Conservation (phyloP, 2,329 filamentous ascomycete species). For the Aspergillus glaucus region DNA sequence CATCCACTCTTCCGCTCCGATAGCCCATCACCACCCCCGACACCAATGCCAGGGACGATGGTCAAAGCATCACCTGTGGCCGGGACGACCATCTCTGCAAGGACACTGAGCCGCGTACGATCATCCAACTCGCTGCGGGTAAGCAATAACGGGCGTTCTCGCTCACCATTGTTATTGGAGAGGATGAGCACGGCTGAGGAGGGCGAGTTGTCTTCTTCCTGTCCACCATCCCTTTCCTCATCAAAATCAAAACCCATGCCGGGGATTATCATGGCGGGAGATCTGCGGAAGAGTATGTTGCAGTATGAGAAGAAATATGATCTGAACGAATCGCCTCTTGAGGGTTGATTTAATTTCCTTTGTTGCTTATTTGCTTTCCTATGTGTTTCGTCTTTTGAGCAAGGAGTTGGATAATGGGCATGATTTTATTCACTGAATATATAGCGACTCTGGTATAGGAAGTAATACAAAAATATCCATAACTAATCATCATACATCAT, state of each 20-base stretch:
- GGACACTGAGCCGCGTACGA: slow-evolving; percentile 31
- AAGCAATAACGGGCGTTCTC: slow-evolving; percentile 13
- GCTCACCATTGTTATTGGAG: slow-evolving; percentile 11
- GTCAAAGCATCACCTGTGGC: slow-evolving; percentile 51
- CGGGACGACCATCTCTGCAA: slow-evolving; percentile 45
- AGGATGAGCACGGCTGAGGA: slow-evolving; percentile 1
- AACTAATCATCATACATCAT: background rate
- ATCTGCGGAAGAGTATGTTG: slow-evolving; percentile 18
- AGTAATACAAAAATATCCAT: background rate
- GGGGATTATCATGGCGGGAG: slow-evolving; percentile 13
- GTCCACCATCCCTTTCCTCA: background rate
- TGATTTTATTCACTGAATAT: background rate
- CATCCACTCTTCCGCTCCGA: slow-evolving; percentile 53
- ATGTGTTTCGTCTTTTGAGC: slow-evolving; percentile 1
- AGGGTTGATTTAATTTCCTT: slow-evolving; percentile 16
- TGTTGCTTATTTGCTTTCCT: background rate
- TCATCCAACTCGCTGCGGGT: slow-evolving; percentile 28
- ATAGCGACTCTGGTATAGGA: background rate
- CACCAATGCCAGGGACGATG: slow-evolving; percentile 47
- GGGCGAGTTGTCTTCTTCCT: background rate
- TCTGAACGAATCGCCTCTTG: slow-evolving; percentile 23
- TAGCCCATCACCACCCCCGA: slow-evolving; percentile 48
- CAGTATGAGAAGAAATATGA: slow-evolving; percentile 21
- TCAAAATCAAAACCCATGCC: slow-evolving; percentile 1
- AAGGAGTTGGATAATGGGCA: background rate